phyloP scores from a whole-genome alignment of 2,329 filamentous ascomycete genomes.

The Nannizziopsis barbatae region DNA sequence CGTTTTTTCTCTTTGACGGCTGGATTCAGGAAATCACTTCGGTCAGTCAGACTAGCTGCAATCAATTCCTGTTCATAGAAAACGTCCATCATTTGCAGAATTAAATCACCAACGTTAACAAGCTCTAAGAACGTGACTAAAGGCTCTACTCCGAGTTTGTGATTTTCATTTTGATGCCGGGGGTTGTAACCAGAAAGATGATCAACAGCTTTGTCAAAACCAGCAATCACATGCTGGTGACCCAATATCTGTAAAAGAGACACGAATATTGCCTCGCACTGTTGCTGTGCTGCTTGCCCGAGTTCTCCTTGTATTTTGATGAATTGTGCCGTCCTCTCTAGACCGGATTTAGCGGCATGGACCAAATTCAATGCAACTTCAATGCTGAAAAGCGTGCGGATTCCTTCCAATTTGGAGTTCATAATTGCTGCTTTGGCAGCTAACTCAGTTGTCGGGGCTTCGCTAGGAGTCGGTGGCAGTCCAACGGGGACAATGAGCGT shows the following conservation, averaged over 20 bases:
- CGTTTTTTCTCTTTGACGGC: constrained; percentile 92
- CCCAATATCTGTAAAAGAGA: constrained; percentile 73
- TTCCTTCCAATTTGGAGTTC: constrained; percentile 87
- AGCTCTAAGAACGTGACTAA: constrained; percentile 93
- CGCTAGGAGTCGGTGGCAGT: constrained; percentile 25
- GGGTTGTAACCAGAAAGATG: constrained; percentile 89
- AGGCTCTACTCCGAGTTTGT: constrained; percentile 66
- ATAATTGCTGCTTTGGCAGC: constrained; percentile 97
- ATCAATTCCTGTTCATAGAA: constrained; percentile 96
- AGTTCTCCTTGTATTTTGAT: constrained; percentile 67
- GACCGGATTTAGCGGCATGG: constrained; percentile 73
- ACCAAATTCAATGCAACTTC: constrained; percentile 86
- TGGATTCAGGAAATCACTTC: constrained; percentile 87
- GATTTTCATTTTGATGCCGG: constrained; percentile 60
- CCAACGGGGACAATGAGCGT: constrained; percentile 26
- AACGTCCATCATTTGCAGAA: constrained; percentile 97
- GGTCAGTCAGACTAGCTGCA: constrained; percentile 68
- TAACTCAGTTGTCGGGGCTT: constrained; percentile 78
- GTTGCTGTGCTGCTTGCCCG: constrained; percentile 71
- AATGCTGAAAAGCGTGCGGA: constrained; percentile 89
- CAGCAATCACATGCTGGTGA: constrained; percentile 74
- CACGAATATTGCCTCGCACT: constrained; percentile 84
- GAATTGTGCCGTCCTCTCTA: constrained; percentile 77
- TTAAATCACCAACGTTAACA: constrained; percentile 94
- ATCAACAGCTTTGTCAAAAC: constrained; percentile 83